Percentiles rank a stretch among this genome's conserved stretches.
Evolutionary conservation across 768 basidiomycete genomes (phyloP).

Genomic region (Leucocoprinus sp.): DNA sequence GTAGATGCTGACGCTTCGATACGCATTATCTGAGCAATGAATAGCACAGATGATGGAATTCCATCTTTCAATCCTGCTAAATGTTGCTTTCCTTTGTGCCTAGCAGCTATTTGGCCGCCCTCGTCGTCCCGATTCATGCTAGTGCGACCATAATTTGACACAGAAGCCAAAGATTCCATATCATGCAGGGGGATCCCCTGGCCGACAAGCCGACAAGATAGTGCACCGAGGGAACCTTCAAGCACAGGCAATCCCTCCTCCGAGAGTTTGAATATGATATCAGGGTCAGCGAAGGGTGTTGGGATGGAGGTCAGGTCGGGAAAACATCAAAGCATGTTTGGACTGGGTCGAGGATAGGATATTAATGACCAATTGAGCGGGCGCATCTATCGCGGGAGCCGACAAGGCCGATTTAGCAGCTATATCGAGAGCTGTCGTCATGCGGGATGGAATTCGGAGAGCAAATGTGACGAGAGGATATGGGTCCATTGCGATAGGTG

Average conservation of each 20-base stretch:
- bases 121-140: background rate
- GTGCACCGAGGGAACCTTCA: conserved; percentile 52
- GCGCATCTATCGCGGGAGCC: conserved; percentile 14
- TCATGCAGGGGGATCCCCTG: conserved; percentile 56
- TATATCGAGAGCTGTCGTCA: conserved; percentile 55
- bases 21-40: conserved; percentile 11
- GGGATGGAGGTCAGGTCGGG: conserved; percentile 64
- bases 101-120: background rate
- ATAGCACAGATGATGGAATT: conserved; percentile 4
- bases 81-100: background rate
- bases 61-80: background rate
- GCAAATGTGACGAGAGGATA: conserved; percentile 85
- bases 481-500: conserved; percentile 86
- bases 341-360: conserved; percentile 66
- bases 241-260: conserved; percentile 54
- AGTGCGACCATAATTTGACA: background rate
- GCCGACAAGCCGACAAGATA: conserved; percentile 63
- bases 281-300: conserved; percentile 37
- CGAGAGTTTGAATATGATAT: conserved; percentile 31
- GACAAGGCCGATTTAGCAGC: conserved; percentile 11
- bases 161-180: conserved; percentile 27
- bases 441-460: conserved; percentile 81
- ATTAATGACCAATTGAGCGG: conserved; percentile 66
- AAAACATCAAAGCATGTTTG: conserved; percentile 57
- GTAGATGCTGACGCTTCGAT: conserved; percentile 6